These are phyloP conservation scores for Colletotrichum gigasporum DNA, from an alignment of 2,329 filamentous ascomycete species.

Conservation along the genomic window DNA sequence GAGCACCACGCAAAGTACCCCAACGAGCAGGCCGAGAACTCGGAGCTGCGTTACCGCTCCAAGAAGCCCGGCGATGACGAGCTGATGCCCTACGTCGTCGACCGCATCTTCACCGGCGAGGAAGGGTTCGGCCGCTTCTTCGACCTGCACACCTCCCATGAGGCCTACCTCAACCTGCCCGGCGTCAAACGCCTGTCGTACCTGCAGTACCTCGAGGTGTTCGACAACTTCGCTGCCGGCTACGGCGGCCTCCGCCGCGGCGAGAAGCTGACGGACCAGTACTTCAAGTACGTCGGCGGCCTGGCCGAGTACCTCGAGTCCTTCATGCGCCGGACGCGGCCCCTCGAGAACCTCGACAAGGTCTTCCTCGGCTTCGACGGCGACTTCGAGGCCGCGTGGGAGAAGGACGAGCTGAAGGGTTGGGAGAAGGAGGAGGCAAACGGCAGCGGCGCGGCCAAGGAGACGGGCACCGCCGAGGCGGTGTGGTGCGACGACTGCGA, in stretches of 20 bases:
- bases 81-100: constrained; percentile 73
- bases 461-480: constrained; percentile 62
- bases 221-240: constrained; percentile 85
- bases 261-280: constrained; percentile 91
- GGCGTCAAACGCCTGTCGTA: constrained; percentile 88
- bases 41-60: constrained; percentile 88
- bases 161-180: constrained; percentile 89
- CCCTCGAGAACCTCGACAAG: constrained; percentile 85
- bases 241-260: constrained; percentile 77
- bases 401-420: constrained; percentile 78
- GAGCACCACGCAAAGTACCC: constrained; percentile 91
- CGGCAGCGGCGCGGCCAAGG: constrained; percentile 45
- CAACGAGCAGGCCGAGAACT: constrained; percentile 93
- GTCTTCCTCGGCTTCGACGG: constrained; percentile 79
- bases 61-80: constrained; percentile 72
- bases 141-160: constrained; percentile 85
- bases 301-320: constrained; percentile 85
- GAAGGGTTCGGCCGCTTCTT: constrained; percentile 94
- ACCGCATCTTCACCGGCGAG: constrained; percentile 94
- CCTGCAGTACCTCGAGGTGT: constrained; percentile 90
- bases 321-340: constrained; percentile 86
- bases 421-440: constrained; percentile 72
- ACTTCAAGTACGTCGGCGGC: constrained; percentile 87
- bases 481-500: constrained; percentile 93
- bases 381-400: constrained; percentile 88